phyloP scores from a whole-genome alignment of 306 rosid species.

The Lupinus albus region DNA sequence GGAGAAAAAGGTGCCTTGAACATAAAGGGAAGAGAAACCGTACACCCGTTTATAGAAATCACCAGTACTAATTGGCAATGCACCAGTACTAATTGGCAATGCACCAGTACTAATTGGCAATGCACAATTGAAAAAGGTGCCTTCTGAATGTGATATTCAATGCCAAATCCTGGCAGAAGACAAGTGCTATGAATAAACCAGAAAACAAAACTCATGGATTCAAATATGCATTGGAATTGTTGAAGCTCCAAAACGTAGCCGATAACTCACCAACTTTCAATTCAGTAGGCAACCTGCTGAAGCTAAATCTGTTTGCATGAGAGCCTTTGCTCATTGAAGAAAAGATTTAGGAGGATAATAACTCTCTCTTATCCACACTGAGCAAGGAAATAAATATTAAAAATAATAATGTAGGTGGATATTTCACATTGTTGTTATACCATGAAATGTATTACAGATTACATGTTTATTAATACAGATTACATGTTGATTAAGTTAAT shows the following conservation, averaged over 20 bases:
- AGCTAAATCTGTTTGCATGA: conserved; percentile 25
- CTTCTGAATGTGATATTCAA: neutral
- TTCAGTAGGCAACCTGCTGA: conserved; percentile 24
- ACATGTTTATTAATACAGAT: no score
- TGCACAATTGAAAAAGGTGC: conserved; percentile 4
- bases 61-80: conserved; percentile 35
- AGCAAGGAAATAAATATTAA: neutral
- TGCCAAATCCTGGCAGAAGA: conserved; percentile 10
- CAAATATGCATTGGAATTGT: conserved; percentile 1
- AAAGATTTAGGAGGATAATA: conserved; percentile 31
- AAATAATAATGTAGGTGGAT: conserved; percentile 6
- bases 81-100: conserved; percentile 22
- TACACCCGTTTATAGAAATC: conserved; percentile 26
- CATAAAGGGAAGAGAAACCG: conserved; percentile 73
- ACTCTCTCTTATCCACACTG: conserved; percentile 7
- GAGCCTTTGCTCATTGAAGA: conserved; percentile 35
- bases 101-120: conserved; percentile 17
- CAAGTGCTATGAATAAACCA: neutral
- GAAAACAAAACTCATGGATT: neutral
- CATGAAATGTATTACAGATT: neutral
- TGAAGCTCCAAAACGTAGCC: conserved; percentile 17
- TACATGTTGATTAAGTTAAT: no score
- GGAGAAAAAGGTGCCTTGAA: conserved; percentile 75
- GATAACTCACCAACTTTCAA: neutral
- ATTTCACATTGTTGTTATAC: conserved; percentile 34